These are phyloP conservation scores for Paramecium octaurelia DNA, from an alignment of 73 alveolate species.

Conservation along the genomic window DNA sequence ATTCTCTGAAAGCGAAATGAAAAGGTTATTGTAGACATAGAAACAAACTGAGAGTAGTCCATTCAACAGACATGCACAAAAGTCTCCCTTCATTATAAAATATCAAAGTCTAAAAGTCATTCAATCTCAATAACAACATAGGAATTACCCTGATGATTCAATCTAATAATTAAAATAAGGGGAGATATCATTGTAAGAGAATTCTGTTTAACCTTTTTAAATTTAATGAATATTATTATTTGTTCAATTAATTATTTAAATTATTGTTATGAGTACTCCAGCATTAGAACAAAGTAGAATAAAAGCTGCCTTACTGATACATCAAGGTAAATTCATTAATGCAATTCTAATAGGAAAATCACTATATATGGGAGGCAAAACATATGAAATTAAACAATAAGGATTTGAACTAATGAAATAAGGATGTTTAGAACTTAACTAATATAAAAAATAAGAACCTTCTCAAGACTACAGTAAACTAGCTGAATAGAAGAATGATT, in stretches of 20 bases:
- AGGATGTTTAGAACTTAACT: neutral
- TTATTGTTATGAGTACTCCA: neutral
- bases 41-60: neutral
- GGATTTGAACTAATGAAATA: neutral
- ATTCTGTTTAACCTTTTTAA: neutral
- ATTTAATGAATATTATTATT: neutral
- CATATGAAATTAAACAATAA: neutral
- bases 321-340: neutral
- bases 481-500: neutral
- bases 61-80: neutral
- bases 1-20: neutral
- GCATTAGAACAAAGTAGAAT: neutral
- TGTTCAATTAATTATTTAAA: neutral
- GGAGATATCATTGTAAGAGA: neutral
- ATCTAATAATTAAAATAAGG: neutral
- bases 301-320: neutral
- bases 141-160: neutral
- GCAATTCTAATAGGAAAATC: neutral
- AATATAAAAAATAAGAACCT: neutral
- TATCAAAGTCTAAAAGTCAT: neutral
- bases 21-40: neutral
- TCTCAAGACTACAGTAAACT: neutral
- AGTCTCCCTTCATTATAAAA: neutral
- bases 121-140: neutral
- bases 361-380: neutral